Base-by-base conservation (phyloP, 208 protist species). In the Acanthamoeba divionensis region DNA sequence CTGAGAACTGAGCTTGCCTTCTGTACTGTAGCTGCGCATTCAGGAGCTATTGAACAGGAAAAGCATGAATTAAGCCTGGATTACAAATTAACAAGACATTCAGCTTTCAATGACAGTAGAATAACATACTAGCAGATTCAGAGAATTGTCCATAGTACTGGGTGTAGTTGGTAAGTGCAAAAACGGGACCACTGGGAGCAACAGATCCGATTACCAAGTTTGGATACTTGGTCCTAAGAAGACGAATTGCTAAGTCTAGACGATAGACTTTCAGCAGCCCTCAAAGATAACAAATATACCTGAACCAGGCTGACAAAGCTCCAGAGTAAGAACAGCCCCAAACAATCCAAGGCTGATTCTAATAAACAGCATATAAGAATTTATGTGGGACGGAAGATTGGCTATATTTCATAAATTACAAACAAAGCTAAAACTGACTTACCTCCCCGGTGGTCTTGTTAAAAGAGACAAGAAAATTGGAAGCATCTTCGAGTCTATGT, bases 291-390 rank as follows among this genome's bases (percentile, higher is more conserved):
- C n/a, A n/a, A n/a, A 26, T 29, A 33, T 15, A 83, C 73, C 73
- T 57, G 48, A 83, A 83, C 73, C 73, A 83, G 47, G 73, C 73
- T 13, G 73, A 83, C 15, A 83, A 52, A 52, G 73, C 73, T 13
- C 73, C 73, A 13, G 73, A 83, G 73, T 83, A 83, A 10, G 73
- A 83, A 52, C 73, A 83, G 2, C 73, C 73, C 73, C 73, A 83
- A 47, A 83, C 73, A 52, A 83, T 29, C 73, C 73, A 83, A 1
- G 73, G 73, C 38, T 52, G 50, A 9, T 47, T 47, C 36, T 80
- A 63, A 2, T n/a, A n/a, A 26, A 67, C 60, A 6, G 15, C 60
- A 18, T 26, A 44, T 41, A 44, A 52, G 5, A 75, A 31, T 75
- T 45, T 8, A 24, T 67, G 10, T 10, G 3, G 44, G 29, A 0